phyloP scores from a whole-genome alignment of 352 stramenopile species.

The Achlya hypogyna region DNA sequence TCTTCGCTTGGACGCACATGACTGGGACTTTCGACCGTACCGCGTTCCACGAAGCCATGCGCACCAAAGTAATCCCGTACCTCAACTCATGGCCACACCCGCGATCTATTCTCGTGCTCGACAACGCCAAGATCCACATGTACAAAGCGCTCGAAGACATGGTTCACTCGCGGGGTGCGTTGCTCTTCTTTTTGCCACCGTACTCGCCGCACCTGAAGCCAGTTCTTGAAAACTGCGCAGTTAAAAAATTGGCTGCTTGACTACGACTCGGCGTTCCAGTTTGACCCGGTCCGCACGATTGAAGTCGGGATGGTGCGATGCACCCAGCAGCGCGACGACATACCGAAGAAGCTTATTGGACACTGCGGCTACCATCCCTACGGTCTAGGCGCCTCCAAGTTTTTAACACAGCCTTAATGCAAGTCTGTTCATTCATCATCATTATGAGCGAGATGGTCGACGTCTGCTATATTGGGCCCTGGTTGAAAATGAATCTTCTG shows the following conservation, averaged over 20 bases:
- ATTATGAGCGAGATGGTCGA: neutral
- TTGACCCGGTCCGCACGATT: neutral
- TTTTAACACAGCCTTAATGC: neutral
- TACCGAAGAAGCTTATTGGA: neutral
- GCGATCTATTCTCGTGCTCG: slow-evolving; percentile 6
- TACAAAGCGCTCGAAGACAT: slow-evolving; percentile 12
- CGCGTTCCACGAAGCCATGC: slow-evolving; percentile 11
- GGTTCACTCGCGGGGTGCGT: neutral
- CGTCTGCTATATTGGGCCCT: neutral
- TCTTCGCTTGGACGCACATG: slow-evolving; percentile 11
- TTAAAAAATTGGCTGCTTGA: neutral
- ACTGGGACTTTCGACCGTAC: slow-evolving; percentile 13
- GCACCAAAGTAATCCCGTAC: neutral
- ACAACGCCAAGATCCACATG: slow-evolving; percentile 20
- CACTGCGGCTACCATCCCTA: neutral
- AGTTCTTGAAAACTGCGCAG: neutral
- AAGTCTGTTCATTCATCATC: neutral
- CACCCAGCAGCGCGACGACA: neutral
- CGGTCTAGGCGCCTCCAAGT: neutral
- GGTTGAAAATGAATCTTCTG: neutral
- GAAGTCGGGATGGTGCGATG: neutral
- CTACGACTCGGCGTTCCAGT: neutral
- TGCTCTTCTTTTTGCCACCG: neutral
- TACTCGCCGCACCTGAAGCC: neutral
- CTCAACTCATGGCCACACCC: slow-evolving; percentile 15